Evolutionary conservation across 2,329 filamentous ascomycete species (phyloP).

Genomic region (Colletotrichum tamarilloi): DNA sequence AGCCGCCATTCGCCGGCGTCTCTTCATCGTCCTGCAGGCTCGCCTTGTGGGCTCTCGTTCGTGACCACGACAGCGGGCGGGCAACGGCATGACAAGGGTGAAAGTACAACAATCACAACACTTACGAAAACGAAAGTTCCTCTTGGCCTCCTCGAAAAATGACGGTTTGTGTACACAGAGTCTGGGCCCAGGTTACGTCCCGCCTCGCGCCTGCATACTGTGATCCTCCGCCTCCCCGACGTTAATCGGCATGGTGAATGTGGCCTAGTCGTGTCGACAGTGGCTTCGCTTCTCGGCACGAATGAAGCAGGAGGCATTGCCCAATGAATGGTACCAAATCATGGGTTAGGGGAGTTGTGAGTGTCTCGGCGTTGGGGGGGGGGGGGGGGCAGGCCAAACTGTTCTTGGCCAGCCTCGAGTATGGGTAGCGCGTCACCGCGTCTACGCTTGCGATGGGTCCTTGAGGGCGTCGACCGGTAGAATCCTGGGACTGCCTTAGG

Average conservation of each 20-base stretch:
- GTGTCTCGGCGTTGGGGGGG: not conserved
- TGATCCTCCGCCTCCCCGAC: too few species aligned
- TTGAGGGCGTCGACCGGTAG: not conserved
- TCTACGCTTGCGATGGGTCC: not conserved
- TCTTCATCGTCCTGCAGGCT: too few species aligned
- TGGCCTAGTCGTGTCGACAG: not conserved
- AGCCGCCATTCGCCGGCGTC: not conserved
- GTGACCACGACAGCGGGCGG: not conserved
- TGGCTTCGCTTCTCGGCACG: not conserved
- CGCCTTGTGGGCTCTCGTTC: too few species aligned
- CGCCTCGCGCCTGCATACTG: not conserved
- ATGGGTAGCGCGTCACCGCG: not conserved
- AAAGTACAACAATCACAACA: not conserved
- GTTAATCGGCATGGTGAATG: not conserved
- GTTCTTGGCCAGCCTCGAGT: not conserved
- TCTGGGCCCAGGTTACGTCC: not conserved
- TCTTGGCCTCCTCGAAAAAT: not conserved
- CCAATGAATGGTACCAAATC: not conserved
- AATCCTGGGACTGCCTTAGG: not conserved
- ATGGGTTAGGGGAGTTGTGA: slow-evolving; percentile 19
- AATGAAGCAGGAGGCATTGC: not conserved
- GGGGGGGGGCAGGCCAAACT: not conserved
- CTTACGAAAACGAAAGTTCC: not conserved
- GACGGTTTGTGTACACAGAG: not conserved
- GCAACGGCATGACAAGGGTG: not conserved